Evolutionary conservation across 106 monocot species (phyloP).

Genomic region (Amphibolis antarctica): DNA sequence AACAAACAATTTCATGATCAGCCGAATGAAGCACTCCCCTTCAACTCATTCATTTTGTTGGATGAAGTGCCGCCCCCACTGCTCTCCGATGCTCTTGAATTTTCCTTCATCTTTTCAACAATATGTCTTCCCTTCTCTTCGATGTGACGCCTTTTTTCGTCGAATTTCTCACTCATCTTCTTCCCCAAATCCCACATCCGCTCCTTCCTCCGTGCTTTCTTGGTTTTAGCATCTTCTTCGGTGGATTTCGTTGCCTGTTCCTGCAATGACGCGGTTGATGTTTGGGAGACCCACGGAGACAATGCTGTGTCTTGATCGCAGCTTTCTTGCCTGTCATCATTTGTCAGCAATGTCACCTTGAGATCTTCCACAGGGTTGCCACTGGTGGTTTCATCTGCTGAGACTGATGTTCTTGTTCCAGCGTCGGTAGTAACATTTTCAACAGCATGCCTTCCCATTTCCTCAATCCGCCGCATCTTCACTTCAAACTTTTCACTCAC

Average conservation of each 20-base stretch:
- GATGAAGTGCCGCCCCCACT: too few relatives aligned
- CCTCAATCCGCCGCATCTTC: constrained; percentile 5
- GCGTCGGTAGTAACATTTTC: constrained; percentile 12
- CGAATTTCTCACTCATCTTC: constrained; percentile 76
- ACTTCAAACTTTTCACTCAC: constrained; percentile 60
- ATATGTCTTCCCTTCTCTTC: constrained; percentile 70
- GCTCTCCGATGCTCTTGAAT: constrained; percentile 12
- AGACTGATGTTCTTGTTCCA: constrained; percentile 2
- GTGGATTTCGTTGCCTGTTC: background rate
- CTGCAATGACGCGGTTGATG: background rate
- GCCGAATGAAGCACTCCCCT: too few relatives aligned
- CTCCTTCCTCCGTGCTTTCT: constrained; percentile 35
- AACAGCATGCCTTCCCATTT: constrained; percentile 64
- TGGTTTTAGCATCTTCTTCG: constrained; percentile 38
- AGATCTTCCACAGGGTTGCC: constrained; percentile 17
- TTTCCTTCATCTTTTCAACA: constrained; percentile 71
- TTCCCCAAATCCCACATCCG: constrained; percentile 69
- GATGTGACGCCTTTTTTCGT: constrained; percentile 75
- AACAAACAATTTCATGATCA: too few relatives aligned
- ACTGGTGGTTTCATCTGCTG: background rate
- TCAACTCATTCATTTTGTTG: too few relatives aligned
- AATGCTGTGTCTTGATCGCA: background rate
- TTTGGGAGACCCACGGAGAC: constrained; percentile 6
- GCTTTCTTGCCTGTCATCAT: too few relatives aligned
- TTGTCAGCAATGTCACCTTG: constrained; percentile 22